A percentile compares a stretch with the other conserved stretches of the same genome.
Conservation (phyloP, 148 eudicot genomes). For the Heliamphora exappendiculata region DNA sequence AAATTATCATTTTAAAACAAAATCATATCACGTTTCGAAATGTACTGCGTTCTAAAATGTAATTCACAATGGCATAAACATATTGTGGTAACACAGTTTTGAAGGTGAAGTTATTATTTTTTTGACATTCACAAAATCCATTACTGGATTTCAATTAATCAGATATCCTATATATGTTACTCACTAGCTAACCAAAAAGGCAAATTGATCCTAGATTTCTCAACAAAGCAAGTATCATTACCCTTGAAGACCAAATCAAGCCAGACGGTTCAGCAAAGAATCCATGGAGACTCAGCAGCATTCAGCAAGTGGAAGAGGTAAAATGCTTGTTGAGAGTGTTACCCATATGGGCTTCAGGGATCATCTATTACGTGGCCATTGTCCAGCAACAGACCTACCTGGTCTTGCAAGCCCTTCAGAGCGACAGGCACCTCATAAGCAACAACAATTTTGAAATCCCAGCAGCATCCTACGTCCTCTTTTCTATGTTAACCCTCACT, state of each 20-base stretch:
- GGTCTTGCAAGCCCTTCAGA: slow-evolving; percentile 49
- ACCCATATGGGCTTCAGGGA: slow-evolving; percentile 42
- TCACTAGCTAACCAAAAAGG: background rate
- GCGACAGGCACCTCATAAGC: slow-evolving; percentile 29
- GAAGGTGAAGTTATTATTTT: no score
- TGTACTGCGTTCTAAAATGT: no score
- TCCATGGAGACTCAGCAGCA: slow-evolving; percentile 38
- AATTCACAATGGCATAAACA: no score
- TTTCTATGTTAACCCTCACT: slow-evolving; percentile 36
- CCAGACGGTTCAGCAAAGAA: slow-evolving; percentile 30
- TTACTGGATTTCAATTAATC: background rate
- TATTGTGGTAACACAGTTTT: no score
- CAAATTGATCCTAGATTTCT: slow-evolving; percentile 17
- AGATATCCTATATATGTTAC: no score
- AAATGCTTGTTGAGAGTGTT: slow-evolving; percentile 39
- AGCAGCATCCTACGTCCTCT: slow-evolving; percentile 37
- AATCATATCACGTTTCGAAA: no score
- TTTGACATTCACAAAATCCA: background rate
- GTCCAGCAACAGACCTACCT: slow-evolving; percentile 22
- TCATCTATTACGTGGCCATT: slow-evolving; percentile 12
- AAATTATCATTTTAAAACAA: no score
- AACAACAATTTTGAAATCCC: slow-evolving; percentile 30
- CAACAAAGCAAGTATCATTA: slow-evolving; percentile 39
- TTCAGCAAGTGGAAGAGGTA: slow-evolving; percentile 46
- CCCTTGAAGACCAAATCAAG: slow-evolving; percentile 23